phyloP scores from a whole-genome alignment of 768 basidiomycete species.

The Kwoniella dendrophila region DNA sequence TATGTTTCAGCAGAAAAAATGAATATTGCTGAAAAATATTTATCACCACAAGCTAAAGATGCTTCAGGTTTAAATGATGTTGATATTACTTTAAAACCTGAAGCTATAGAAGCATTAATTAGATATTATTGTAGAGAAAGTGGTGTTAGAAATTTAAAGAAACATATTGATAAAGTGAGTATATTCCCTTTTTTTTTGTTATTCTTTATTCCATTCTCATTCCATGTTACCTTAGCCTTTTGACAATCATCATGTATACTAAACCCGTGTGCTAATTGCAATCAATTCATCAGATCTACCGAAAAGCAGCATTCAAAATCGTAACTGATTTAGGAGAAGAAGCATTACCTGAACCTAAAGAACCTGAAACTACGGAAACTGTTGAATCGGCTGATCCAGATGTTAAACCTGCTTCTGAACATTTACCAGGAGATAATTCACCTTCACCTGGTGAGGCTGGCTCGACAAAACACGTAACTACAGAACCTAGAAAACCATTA shows the following conservation, averaged over 20 bases:
- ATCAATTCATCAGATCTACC: conserved; percentile 72
- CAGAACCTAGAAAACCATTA: conserved; percentile 75
- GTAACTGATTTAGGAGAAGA: conserved; percentile 88
- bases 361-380: conserved; percentile 58
- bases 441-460: conserved; percentile 41
- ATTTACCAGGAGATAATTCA: conserved; percentile 44
- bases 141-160: conserved; percentile 94
- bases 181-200: conserved; percentile 2
- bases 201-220: neutral
- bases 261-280: neutral
- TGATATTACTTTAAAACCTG: conserved; percentile 74
- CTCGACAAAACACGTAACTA: conserved; percentile 65
- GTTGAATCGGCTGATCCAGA: conserved; percentile 64
- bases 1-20: conserved; percentile 93
- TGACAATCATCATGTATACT: no score
- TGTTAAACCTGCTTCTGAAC: conserved; percentile 55
- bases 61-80: conserved; percentile 81
- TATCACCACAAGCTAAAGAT: conserved; percentile 91
- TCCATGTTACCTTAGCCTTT: neutral
- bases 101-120: conserved; percentile 83
- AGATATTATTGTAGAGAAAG: conserved; percentile 97
- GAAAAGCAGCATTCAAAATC: conserved; percentile 90
- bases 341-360: conserved; percentile 67
- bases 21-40: conserved; percentile 80
- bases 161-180: conserved; percentile 92